Evolutionary conservation across 164 flowering plant species (phyloP).

Genomic region (Macadamia integrifolia): DNA sequence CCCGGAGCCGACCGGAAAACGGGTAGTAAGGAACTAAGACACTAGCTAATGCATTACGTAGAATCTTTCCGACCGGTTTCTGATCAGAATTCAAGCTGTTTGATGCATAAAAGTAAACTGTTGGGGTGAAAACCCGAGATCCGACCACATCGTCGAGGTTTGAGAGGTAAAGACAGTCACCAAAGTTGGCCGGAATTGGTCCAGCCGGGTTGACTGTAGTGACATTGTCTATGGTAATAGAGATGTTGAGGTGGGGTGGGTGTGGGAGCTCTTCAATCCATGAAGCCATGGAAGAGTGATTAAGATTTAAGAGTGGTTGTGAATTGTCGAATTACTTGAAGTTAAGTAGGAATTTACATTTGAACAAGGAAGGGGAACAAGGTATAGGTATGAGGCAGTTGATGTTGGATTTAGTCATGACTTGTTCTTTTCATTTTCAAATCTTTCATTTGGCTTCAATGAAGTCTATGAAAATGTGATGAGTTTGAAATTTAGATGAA

Average conservation of each 20-base stretch:
- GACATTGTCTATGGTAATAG: slow-evolving; percentile 32
- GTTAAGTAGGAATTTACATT: slow-evolving; percentile 1
- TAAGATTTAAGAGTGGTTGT: neutral
- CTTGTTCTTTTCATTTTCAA: neutral
- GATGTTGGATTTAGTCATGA: slow-evolving; percentile 13
- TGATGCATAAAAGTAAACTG: slow-evolving; percentile 55
- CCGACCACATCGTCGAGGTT: slow-evolving; percentile 85
- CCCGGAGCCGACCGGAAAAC: slow-evolving; percentile 72
- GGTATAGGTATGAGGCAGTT: slow-evolving; percentile 15
- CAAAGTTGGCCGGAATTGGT: slow-evolving; percentile 33
- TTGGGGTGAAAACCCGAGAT: slow-evolving; percentile 79
- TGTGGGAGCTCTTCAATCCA: slow-evolving; percentile 59
- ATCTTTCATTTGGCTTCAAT: neutral
- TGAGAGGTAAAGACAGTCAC: slow-evolving; percentile 68
- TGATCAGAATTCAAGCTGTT: neutral
- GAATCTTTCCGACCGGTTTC: slow-evolving; percentile 14
- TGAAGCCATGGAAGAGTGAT: slow-evolving; percentile 38
- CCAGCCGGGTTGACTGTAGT: slow-evolving; percentile 41
- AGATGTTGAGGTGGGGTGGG: slow-evolving; percentile 42
- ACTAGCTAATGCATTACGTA: slow-evolving; percentile 44
- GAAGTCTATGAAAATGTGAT: neutral
- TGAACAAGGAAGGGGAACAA: neutral
- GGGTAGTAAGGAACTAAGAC: slow-evolving; percentile 88
- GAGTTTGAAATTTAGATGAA: no score
- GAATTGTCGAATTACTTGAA: neutral